These are phyloP conservation scores for Myriosclerotinia duriaeana DNA, from an alignment of 2,329 filamentous ascomycete genomes.

Conservation along the genomic window DNA sequence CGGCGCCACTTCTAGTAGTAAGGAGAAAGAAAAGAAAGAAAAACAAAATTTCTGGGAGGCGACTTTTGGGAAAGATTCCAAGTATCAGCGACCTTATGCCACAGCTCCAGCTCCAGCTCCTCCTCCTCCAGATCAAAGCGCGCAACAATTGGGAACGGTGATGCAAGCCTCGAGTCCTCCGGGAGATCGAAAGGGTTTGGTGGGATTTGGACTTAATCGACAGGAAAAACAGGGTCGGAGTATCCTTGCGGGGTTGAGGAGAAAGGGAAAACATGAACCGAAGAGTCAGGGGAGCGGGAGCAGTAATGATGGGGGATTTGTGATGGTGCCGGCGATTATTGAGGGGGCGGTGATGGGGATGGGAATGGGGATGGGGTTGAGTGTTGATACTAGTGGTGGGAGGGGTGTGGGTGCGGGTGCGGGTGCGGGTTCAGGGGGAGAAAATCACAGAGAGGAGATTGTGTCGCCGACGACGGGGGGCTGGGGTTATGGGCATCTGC, in stretches of 20 bases:
- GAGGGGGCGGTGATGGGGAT: not conserved
- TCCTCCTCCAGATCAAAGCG: constrained; percentile 19
- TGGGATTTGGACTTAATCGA: constrained; percentile 30
- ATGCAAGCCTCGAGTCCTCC: constrained; percentile 28
- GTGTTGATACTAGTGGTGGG: constrained; percentile 10
- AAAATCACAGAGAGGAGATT: not conserved
- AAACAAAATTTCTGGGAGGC: constrained; percentile 40
- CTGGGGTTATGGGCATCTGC: not conserved
- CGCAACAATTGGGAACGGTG: constrained; percentile 11
- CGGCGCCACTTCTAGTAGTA: not conserved
- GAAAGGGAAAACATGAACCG: constrained; percentile 29
- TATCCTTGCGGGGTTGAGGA: constrained; percentile 37
- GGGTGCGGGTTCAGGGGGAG: not conserved
- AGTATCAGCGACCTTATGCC: constrained; percentile 30
- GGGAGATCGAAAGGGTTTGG: constrained; percentile 24
- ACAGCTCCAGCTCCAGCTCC: constrained; percentile 10
- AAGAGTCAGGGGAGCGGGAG: constrained; percentile 23
- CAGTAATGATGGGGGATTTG: constrained; percentile 16
- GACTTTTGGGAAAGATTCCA: constrained; percentile 39
- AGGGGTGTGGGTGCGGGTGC: not conserved
- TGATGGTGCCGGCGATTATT: not conserved
- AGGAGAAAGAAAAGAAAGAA: constrained; percentile 32
- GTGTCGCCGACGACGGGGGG: constrained; percentile 8
- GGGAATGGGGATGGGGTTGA: constrained; percentile 3
- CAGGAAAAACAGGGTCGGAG: constrained; percentile 36